Conservation (phyloP, 1,139 yeast species). For the Blastobotrys niveus region DNA sequence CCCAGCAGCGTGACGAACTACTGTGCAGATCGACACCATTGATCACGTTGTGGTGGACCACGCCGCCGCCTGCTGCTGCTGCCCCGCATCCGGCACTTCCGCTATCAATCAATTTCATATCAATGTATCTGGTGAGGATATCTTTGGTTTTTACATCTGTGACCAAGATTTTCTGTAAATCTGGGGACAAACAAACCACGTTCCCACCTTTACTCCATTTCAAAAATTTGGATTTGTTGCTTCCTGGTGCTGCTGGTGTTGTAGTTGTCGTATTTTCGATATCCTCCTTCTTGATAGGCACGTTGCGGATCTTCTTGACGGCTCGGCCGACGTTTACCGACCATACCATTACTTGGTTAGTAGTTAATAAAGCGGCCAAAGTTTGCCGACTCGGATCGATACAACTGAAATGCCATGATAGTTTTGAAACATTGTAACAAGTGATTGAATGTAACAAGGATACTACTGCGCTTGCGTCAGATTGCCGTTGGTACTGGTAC, state of each 20-base stretch:
- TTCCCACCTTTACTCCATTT: slow-evolving; percentile 12
- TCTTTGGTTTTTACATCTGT: slow-evolving; percentile 10
- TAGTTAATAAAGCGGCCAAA: slow-evolving; percentile 1
- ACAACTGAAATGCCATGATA: slow-evolving; percentile 12
- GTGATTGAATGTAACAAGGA: neutral
- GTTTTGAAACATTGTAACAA: slow-evolving; percentile 1
- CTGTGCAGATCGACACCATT: slow-evolving; percentile 1
- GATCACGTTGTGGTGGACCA: neutral
- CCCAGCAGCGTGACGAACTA: slow-evolving; percentile 10
- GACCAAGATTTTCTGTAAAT: too few relatives aligned
- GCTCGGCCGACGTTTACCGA: slow-evolving; percentile 5
- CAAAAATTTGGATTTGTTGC: neutral
- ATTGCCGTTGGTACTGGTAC: neutral
- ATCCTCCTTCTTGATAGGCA: neutral
- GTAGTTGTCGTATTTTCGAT: too few relatives aligned
- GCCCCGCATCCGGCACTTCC: too few relatives aligned
- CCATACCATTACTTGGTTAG: slow-evolving; percentile 4
- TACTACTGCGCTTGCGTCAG: too few relatives aligned
- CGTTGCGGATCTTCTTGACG: slow-evolving; percentile 8
- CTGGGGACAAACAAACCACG: too few relatives aligned
- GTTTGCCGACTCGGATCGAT: slow-evolving; percentile 3
- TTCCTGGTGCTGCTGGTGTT: too few relatives aligned
- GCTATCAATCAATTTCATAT: too few relatives aligned
- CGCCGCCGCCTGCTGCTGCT: too few relatives aligned
- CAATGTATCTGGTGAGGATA: neutral